A percentile compares a stretch with the other conserved stretches of the same genome.
These are phyloP conservation scores for Thermothielavioides terrestris DNA, from an alignment of 495 filamentous ascomycete species.

Conservation along the genomic window DNA sequence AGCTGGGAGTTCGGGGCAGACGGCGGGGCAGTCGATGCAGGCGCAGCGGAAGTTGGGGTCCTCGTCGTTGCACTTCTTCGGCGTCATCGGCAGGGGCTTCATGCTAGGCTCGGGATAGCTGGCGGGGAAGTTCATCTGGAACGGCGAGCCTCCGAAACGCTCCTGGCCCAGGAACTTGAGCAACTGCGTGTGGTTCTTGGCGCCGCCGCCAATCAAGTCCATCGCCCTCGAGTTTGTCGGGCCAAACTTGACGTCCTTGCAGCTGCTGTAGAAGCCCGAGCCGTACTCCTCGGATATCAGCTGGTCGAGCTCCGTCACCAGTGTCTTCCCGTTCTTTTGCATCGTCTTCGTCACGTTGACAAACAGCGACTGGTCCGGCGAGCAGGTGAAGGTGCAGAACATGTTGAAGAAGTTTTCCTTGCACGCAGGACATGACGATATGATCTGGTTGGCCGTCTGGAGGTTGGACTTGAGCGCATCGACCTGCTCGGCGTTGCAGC, in stretches of 20 bases:
- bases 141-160: constrained; percentile 81
- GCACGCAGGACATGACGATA: constrained; percentile 88
- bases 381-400: constrained; percentile 96
- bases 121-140: constrained; percentile 88
- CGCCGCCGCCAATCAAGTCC: constrained; percentile 89
- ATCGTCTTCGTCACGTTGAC: constrained; percentile 80
- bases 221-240: constrained; percentile 87
- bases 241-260: constrained; percentile 97
- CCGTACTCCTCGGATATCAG: constrained; percentile 82
- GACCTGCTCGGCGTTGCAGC: constrained; percentile 79
- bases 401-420: constrained; percentile 96
- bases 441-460: constrained; percentile 77
- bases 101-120: constrained; percentile 56
- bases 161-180: constrained; percentile 88
- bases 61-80: constrained; percentile 80
- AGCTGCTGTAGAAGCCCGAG: constrained; percentile 86
- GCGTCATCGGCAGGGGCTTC: constrained; percentile 52
- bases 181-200: constrained; percentile 78
- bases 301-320: constrained; percentile 85
- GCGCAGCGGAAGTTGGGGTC: constrained; percentile 81
- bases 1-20: constrained; percentile 72
- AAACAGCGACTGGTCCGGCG: constrained; percentile 90
- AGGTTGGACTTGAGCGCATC: constrained; percentile 70
- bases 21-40: constrained; percentile 81
- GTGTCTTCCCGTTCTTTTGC: constrained; percentile 53